Evolutionary conservation across 441 rosid genomes (phyloP).

Genomic region (Croton setiger): DNA sequence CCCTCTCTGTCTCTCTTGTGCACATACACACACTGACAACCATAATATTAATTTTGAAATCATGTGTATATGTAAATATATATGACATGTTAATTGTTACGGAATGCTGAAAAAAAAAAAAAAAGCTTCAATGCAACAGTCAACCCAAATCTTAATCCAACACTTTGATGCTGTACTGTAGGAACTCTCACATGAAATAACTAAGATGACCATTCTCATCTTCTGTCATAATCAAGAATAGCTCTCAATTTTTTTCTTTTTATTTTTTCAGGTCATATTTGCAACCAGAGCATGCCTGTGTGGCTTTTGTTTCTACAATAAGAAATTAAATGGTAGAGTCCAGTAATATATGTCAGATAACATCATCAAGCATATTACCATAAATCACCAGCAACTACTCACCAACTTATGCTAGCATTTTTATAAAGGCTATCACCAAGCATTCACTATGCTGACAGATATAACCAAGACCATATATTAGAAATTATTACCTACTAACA

Average conservation of each 20-base stretch:
- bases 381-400: neutral
- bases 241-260: neutral
- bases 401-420: neutral
- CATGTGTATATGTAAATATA: too few relatives aligned
- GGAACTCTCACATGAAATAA: neutral
- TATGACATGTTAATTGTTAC: neutral
- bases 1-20: too few relatives aligned
- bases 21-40: too few relatives aligned
- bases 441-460: neutral
- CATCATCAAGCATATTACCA: neutral
- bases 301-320: neutral
- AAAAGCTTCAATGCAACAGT: neutral
- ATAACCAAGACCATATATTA: neutral
- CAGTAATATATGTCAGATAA: neutral
- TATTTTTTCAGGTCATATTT: neutral
- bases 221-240: slow-evolving; percentile 1
- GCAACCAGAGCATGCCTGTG: neutral
- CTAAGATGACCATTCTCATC: neutral
- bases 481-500: neutral
- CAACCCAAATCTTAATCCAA: neutral
- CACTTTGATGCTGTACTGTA: neutral
- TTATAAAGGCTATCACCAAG: neutral
- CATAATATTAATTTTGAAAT: too few relatives aligned
- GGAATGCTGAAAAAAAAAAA: neutral
- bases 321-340: neutral